These are phyloP conservation scores for Corylus heterophylla DNA, from an alignment of 306 rosid species.

Conservation along the genomic window DNA sequence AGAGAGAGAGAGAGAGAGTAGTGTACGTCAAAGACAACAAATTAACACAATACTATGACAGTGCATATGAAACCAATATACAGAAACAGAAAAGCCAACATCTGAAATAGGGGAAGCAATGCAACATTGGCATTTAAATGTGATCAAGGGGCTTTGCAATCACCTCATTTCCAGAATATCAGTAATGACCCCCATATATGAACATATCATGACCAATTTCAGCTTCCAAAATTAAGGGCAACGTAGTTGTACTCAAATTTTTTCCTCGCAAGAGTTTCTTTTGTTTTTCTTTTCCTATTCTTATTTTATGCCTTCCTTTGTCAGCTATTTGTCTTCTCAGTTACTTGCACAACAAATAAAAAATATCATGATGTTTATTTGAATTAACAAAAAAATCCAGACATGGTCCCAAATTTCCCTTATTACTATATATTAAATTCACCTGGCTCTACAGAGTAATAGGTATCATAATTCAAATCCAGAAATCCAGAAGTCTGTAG, in stretches of 20 bases:
- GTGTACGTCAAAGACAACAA: background rate
- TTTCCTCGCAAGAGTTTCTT: background rate
- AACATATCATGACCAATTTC: background rate
- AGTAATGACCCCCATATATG: background rate
- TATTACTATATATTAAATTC: background rate
- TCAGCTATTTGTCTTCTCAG: background rate
- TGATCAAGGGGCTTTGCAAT: background rate
- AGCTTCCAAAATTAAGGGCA: background rate
- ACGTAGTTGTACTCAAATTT: background rate
- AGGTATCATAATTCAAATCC: slow-evolving; percentile 1
- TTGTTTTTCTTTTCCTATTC: background rate
- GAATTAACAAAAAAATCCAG: background rate
- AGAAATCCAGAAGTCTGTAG: slow-evolving; percentile 7
- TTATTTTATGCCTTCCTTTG: background rate
- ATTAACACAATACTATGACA: background rate
- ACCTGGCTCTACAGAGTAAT: background rate
- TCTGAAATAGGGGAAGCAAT: background rate
- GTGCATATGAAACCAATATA: background rate
- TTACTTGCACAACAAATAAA: background rate
- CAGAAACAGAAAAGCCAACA: background rate
- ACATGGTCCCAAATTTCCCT: background rate
- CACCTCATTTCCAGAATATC: background rate
- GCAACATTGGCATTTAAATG: background rate
- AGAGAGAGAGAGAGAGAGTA: background rate
- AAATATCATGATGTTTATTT: background rate